phyloP scores from a whole-genome alignment of 140 eudicot genomes.

The Stevia rebaudiana region DNA sequence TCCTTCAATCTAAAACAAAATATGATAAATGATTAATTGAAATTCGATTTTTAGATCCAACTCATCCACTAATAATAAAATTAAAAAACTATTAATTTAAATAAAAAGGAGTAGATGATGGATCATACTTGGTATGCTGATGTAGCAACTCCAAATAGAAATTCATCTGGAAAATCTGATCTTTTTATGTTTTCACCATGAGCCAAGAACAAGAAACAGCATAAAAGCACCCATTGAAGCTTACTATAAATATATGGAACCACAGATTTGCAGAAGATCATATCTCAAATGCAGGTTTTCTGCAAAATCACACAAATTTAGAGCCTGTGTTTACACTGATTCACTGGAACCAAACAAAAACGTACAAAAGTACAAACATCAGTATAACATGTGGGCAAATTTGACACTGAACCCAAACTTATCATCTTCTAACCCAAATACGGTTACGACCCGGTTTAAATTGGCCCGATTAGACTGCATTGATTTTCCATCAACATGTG shows the following conservation, averaged over 20 bases:
- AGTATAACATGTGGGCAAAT: neutral
- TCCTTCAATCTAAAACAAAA: constrained; percentile 53
- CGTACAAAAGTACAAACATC: too few relatives aligned
- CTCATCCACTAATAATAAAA: neutral
- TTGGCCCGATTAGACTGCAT: neutral
- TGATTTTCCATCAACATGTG: too few relatives aligned
- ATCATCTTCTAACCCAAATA: constrained; percentile 8
- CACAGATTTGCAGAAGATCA: neutral
- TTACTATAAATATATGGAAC: neutral
- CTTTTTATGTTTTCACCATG: constrained; percentile 33
- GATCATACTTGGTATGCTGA: constrained; percentile 61
- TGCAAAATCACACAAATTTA: neutral
- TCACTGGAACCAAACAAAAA: too few relatives aligned
- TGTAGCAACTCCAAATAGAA: constrained; percentile 68
- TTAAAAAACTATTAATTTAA: neutral
- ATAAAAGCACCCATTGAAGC: constrained; percentile 17
- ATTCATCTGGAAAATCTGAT: constrained; percentile 63
- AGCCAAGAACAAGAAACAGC: constrained; percentile 19
- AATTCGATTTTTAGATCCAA: neutral
- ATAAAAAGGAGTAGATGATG: too few relatives aligned
- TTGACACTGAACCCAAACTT: neutral
- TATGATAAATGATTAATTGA: neutral
- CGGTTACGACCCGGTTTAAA: neutral
- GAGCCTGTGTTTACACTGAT: neutral
- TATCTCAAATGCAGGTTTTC: neutral